Percentiles rank a stretch among this genome's conserved stretches.
Conservation (phyloP, 306 rosid species). For the Prunus fruticosa region DNA sequence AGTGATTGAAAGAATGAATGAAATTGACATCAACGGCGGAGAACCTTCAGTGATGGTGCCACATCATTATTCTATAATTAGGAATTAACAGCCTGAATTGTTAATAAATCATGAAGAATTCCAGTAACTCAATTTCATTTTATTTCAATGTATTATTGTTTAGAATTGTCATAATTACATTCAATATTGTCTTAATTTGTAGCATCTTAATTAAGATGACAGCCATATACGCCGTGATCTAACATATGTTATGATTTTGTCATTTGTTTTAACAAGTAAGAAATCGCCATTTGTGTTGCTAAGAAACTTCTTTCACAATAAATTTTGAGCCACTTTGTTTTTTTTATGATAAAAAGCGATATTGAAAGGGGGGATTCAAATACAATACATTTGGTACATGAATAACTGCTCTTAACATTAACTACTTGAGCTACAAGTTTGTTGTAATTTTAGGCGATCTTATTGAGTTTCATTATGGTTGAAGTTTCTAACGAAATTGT, state of each 20-base stretch:
- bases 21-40: conserved; percentile 30
- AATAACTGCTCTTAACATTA: no score
- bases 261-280: not conserved
- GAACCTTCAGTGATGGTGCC: not conserved
- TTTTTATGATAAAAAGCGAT: no score
- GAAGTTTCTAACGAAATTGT: not conserved
- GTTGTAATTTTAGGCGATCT: not conserved
- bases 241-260: not conserved
- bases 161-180: not conserved
- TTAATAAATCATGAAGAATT: not conserved
- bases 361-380: no score
- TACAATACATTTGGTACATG: no score
- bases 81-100: not conserved
- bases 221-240: no score
- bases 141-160: not conserved
- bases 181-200: not conserved
- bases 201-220: not conserved
- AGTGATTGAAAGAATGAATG: conserved; percentile 13
- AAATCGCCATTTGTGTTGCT: not conserved
- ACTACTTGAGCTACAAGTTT: no score
- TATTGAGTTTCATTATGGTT: not conserved
- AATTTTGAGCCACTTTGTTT: no score
- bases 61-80: not conserved
- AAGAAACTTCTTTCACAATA: not conserved
- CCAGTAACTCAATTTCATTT: not conserved